Evolutionary conservation across 169 alveolate species (phyloP), one percentile per base, ranked within the genome.

Genomic region (Cryptosporidium felis): DNA sequence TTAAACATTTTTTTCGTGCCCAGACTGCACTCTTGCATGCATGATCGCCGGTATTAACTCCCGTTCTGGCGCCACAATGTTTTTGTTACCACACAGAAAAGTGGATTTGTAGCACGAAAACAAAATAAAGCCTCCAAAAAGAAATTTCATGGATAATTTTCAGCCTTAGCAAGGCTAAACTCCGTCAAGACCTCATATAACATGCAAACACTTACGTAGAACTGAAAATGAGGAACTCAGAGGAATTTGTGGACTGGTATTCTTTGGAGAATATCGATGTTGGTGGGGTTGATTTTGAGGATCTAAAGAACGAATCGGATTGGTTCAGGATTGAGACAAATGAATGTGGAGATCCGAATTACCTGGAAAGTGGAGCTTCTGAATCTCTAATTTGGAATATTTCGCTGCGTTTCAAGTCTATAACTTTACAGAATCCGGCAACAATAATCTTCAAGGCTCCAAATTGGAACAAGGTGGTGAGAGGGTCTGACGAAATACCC

Each of bases 381-480:
- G 66, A 74, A 16, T 53, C 60, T 14, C 16, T 56, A 21, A 56
- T 45, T 0, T 74, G 85, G 85, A 74, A 36, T 49, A 40, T 74
- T 16, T 51, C 74, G 0, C 51, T 74, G 12, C 49, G 41, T n/a
- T 74, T 74, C 42, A 74, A 49, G 41, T 74, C 85, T 10, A 53
- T 56, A 10, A 51, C 85, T 5, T 53, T 74, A 41, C 85, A 74
- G 32, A 49, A 74, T 53, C 85, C 85, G 18, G 85, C 85, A 3
- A 74, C 67, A 26, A 12, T 74, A 21, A 53, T 56, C 18, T 74
- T 74, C 28, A 74, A 36, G n/a, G 49, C 58, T 10, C 53, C 74
- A 32, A 74, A 74, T 34, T 74, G 85, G 85, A 53, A 53, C 32
- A 74, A 53, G 26, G 56, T 74, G 56, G 56, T 74, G n/a, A 49